phyloP scores from a whole-genome alignment of 164 flowering plant genomes.

The Echeveria elegans region DNA sequence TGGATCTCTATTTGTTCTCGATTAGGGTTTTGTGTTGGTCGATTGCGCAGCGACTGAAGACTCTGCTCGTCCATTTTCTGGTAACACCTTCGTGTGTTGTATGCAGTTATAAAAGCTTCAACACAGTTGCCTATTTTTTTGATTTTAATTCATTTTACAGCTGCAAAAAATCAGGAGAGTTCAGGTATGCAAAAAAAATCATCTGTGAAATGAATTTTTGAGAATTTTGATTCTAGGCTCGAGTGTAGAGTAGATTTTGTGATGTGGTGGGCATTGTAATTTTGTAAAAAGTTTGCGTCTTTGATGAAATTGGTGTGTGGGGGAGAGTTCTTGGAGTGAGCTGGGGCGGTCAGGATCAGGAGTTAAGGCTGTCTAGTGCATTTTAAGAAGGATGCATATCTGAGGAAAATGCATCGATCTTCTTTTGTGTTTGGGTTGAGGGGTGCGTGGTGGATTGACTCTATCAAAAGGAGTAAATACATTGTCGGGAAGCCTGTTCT shows the following conservation, averaged over 20 bases:
- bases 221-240: background rate
- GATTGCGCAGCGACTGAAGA: background rate
- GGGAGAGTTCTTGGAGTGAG: background rate
- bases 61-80: background rate
- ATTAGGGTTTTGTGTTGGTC: background rate
- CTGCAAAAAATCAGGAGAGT: too few relatives aligned
- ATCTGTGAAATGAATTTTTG: background rate
- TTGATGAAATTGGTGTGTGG: background rate
- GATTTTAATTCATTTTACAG: too few relatives aligned
- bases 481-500: constrained; percentile 6
- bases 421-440: background rate
- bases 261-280: background rate
- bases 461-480: constrained; percentile 8
- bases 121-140: too few relatives aligned
- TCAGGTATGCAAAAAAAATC: background rate
- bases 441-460: background rate
- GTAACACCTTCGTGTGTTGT: background rate
- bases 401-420: background rate
- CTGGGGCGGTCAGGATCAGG: background rate
- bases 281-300: background rate
- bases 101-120: too few relatives aligned
- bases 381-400: background rate
- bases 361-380: background rate
- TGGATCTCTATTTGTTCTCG: background rate
- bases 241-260: background rate